Evolutionary conservation across 1,284 basidiomycete genomes (phyloP), one percentile per base, ranked within the genome.

Genomic region (Cutaneotrichosporon sp.): DNA sequence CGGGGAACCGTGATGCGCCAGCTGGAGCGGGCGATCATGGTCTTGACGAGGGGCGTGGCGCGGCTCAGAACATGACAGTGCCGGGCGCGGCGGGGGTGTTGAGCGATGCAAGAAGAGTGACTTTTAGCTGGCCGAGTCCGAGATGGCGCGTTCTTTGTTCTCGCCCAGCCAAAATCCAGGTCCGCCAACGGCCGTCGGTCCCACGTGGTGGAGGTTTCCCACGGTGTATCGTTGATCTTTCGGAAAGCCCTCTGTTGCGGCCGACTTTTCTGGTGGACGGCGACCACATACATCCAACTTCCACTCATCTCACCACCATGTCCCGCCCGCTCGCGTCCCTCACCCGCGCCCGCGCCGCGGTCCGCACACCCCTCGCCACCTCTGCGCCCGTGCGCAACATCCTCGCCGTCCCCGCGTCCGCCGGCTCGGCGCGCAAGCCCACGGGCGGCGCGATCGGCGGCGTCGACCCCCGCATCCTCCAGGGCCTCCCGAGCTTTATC

Each of bases 401-500:
- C 49, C 42, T 57, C 42, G 38, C 59, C 7, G n/a, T n/a, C n/a
- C 18, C 50, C 7, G 54, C 59, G 31, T 14, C 59, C 6, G 4
- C 24, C 18, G 22, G 46, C 4, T 24, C 52, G 27, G 9, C 54
- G 31, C 49, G 31, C 24, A 34, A n/a, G 20, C 27, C 53, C 22
- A 7, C 52, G 27, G 7, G 31, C 25, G 57, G 65, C 56, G 53
- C 62, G 14, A 43, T 59, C 9, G 65, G 65, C 43, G 65, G 65
- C n/a, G 68, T 78, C 54, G 73, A 78, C 65, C 63, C 67, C 10
- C 71, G 73, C 45, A 62, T 78, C 29, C 49, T 75, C 10, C 56
- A 67, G n/a, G 71, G 67, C 1, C 33, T 53, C 11, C 51, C 51
- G 22, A 25, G 33, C 33, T 77, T 79, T 60, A 58, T 79, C 56